These are phyloP conservation scores for Kodamaea suecica DNA, from an alignment of 1,139 yeast species.

Conservation along the genomic window DNA sequence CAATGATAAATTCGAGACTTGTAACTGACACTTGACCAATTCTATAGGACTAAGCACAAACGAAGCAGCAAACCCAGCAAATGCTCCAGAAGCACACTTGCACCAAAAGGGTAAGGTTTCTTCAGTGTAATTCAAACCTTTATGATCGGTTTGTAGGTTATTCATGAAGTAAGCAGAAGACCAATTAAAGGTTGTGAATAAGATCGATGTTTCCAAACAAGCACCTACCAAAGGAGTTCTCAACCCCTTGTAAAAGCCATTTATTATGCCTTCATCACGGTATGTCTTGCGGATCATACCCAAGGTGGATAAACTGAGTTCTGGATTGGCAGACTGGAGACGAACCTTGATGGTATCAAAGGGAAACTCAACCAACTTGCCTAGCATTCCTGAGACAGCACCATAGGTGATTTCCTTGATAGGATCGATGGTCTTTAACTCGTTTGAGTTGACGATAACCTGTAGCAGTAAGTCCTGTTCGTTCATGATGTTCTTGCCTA, in stretches of 20 bases:
- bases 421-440: conserved; percentile 19
- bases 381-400: conserved; percentile 71
- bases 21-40: conserved; percentile 81
- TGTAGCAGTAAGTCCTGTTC: conserved; percentile 2
- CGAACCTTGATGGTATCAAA: conserved; percentile 91
- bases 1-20: conserved; percentile 56
- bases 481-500: too few species aligned
- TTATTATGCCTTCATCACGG: conserved; percentile 59
- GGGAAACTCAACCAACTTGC: conserved; percentile 85
- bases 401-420: conserved; percentile 43
- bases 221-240: conserved; percentile 85
- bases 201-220: conserved; percentile 75
- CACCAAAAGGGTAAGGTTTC: conserved; percentile 33
- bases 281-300: conserved; percentile 63
- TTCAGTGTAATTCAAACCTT: conserved; percentile 7
- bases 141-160: conserved; percentile 2
- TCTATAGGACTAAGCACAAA: conserved; percentile 88
- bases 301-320: conserved; percentile 28
- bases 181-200: conserved; percentile 59
- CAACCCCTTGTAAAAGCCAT: conserved; percentile 58
- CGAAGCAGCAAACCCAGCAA: conserved; percentile 81
- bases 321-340: conserved; percentile 54
- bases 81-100: conserved; percentile 65
- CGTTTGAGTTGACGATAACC: conserved; percentile 4
- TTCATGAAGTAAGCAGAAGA: conserved; percentile 33